Evolutionary conservation across 176 grass and related monocot genomes (phyloP).

Genomic region (Musa acuminata): DNA sequence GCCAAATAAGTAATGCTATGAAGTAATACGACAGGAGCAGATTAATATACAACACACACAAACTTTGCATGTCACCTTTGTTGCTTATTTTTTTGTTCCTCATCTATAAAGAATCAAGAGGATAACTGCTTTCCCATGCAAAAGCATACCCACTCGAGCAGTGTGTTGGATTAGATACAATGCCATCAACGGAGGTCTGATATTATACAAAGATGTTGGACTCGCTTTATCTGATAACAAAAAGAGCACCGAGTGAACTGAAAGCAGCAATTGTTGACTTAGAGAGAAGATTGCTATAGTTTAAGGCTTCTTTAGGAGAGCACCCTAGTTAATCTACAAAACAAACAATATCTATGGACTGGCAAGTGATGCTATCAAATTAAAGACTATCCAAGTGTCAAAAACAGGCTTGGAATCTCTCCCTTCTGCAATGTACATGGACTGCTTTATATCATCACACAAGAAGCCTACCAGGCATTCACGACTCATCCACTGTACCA

Average conservation of each 20-base stretch:
- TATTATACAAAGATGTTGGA: not conserved
- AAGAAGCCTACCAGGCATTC: not conserved
- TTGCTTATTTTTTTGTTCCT: no score
- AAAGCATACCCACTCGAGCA: not conserved
- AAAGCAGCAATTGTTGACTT: constrained; percentile 7
- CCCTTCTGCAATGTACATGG: not conserved
- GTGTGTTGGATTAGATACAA: not conserved
- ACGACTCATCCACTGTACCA: not conserved
- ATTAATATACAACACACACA: no score
- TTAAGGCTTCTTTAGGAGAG: not conserved
- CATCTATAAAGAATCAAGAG: no score
- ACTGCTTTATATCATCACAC: not conserved
- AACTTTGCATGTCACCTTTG: no score
- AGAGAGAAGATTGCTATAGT: not conserved
- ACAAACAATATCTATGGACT: not conserved
- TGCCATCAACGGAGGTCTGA: not conserved
- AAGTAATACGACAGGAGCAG: not conserved
- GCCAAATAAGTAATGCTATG: not conserved
- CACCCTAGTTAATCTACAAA: not conserved
- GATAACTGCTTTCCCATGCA: no score
- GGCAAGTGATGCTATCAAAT: not conserved
- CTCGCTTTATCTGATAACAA: not conserved
- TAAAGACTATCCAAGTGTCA: not conserved
- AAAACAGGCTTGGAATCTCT: not conserved
- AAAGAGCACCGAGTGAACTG: not conserved